phyloP scores from a whole-genome alignment of 148 eudicot species.

The Persicaria tinctoria region DNA sequence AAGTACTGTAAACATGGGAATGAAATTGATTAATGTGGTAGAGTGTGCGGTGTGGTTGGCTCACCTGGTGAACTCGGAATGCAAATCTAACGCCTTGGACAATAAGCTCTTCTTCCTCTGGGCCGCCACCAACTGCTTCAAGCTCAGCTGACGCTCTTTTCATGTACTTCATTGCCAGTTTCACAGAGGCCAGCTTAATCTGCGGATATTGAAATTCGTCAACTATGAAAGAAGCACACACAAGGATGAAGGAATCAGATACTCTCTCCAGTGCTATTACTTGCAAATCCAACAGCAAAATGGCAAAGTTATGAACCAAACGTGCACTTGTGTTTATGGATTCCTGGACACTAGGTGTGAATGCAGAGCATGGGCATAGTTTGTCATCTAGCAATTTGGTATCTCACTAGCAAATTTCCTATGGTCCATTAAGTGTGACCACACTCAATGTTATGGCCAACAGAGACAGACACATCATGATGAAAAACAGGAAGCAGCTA shows the following conservation, averaged over 20 bases:
- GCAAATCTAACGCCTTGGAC: slow-evolving; percentile 94
- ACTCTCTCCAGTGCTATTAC: too few relatives aligned
- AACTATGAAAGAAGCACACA: neutral
- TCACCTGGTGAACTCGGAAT: slow-evolving; percentile 94
- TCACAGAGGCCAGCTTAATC: slow-evolving; percentile 96
- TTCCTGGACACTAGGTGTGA: neutral
- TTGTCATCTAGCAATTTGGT: neutral
- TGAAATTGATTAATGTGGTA: neutral
- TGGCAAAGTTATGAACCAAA: too few relatives aligned
- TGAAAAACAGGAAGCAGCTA: neutral
- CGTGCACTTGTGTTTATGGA: neutral
- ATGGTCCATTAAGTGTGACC: too few relatives aligned
- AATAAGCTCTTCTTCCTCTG: slow-evolving; percentile 91
- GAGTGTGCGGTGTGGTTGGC: neutral
- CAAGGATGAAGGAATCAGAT: neutral
- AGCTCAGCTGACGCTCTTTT: slow-evolving; percentile 88
- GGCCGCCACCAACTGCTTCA: slow-evolving; percentile 40
- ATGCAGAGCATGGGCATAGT: neutral
- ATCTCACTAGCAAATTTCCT: neutral
- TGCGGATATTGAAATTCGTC: slow-evolving; percentile 16
- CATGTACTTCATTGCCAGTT: slow-evolving; percentile 91
- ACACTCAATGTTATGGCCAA: neutral
- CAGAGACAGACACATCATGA: neutral
- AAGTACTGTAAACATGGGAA: neutral
- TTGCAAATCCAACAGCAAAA: too few relatives aligned